A percentile compares a stretch with the other conserved stretches of the same genome.
Conservation (phyloP, 2,329 filamentous ascomycete genomes). For the Gnomoniopsis sp. region DNA sequence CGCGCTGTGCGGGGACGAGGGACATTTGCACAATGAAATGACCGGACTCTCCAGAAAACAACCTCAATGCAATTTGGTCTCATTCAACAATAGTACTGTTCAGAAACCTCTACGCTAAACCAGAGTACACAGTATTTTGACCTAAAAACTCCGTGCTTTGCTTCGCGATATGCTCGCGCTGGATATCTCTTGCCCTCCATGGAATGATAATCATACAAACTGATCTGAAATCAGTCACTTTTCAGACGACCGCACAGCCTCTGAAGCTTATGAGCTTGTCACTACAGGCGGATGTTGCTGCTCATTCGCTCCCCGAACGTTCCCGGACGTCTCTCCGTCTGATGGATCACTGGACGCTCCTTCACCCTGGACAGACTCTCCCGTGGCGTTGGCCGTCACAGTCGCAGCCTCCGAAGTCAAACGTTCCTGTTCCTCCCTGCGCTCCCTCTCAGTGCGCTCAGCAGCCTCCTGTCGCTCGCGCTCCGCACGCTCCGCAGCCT, state of each 20-base stretch:
- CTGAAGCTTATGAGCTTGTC: neutral
- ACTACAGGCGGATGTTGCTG: constrained; percentile 13
- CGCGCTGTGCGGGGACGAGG: no score
- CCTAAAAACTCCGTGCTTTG: constrained; percentile 13
- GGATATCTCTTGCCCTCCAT: constrained; percentile 13
- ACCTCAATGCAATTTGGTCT: neutral
- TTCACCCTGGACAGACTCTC: neutral
- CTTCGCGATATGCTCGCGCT: constrained; percentile 6
- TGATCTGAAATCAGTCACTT: neutral
- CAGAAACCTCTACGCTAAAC: neutral
- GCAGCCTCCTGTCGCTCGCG: constrained; percentile 41
- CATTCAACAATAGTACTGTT: neutral
- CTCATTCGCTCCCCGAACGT: neutral
- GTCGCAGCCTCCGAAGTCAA: constrained; percentile 25
- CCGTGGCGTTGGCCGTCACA: constrained; percentile 16
- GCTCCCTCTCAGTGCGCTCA: constrained; percentile 35
- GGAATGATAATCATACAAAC: constrained; percentile 7
- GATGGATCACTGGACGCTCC: neutral
- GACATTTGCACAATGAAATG: neutral
- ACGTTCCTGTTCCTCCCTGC: constrained; percentile 26
- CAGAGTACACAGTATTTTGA: neutral
- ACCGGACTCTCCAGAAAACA: neutral
- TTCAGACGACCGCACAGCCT: no score
- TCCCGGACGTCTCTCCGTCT: neutral
- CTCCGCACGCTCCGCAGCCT: constrained; percentile 48